These are phyloP conservation scores for Hypoxylon fuscum DNA, from an alignment of 495 filamentous ascomycete species.

Conservation along the genomic window DNA sequence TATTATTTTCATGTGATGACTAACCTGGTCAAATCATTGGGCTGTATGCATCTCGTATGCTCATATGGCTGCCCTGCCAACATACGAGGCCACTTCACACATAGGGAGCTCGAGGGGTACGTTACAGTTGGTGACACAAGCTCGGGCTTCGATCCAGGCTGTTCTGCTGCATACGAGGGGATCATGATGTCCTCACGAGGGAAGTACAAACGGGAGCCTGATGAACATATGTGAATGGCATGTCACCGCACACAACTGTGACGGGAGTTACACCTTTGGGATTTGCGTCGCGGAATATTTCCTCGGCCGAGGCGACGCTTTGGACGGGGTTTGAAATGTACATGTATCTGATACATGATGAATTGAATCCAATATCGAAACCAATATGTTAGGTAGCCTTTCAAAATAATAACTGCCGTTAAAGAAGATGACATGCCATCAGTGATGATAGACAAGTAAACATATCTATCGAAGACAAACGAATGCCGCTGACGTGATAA, in stretches of 20 bases:
- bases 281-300: constrained; percentile 5
- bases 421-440: too few relatives aligned
- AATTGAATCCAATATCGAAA: neutral
- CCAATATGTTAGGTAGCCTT: too few relatives aligned
- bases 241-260: too few relatives aligned
- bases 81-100: constrained; percentile 8
- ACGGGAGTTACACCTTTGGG: too few relatives aligned
- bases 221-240: too few relatives aligned
- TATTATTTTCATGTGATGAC: constrained; percentile 27
- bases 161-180: constrained; percentile 12
- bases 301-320: constrained; percentile 14
- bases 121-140: constrained; percentile 30
- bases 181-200: constrained; percentile 13
- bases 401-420: too few relatives aligned
- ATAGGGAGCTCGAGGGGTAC: constrained; percentile 2
- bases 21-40: constrained; percentile 17
- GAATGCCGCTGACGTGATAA: too few relatives aligned
- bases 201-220: constrained; percentile 8
- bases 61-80: constrained; percentile 13
- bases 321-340: neutral
- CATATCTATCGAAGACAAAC: too few relatives aligned
- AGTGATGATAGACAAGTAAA: too few relatives aligned
- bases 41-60: too few relatives aligned
- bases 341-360: neutral
- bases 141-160: constrained; percentile 19